Conservation (phyloP, 306 rosid genomes). For the Senna tora region DNA sequence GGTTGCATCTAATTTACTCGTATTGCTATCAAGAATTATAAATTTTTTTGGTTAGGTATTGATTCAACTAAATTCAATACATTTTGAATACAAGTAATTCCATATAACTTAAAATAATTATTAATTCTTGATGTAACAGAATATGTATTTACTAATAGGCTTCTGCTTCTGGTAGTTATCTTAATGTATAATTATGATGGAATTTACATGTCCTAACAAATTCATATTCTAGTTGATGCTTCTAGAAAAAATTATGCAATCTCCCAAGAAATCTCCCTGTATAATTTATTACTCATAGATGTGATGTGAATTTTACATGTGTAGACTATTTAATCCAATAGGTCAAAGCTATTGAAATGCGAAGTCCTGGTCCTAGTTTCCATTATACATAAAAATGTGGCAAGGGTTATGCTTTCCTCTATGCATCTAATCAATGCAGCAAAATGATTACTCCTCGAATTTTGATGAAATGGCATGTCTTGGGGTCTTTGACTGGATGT, state of each 20-base stretch:
- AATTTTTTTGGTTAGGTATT: too few species aligned
- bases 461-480: slow-evolving; percentile 3
- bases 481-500: neutral
- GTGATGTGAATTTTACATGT: neutral
- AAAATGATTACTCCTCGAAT: slow-evolving; percentile 26
- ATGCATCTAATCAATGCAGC: neutral
- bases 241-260: neutral
- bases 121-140: neutral
- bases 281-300: neutral
- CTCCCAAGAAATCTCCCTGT: neutral
- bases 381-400: neutral
- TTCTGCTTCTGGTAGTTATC: neutral
- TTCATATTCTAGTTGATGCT: neutral
- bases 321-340: neutral
- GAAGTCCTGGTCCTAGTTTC: slow-evolving; percentile 8
- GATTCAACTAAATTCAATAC: neutral
- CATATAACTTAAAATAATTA: neutral
- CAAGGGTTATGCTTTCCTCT: neutral
- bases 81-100: neutral
- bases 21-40: neutral
- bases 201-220: slow-evolving; percentile 12
- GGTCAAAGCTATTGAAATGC: slow-evolving; percentile 4
- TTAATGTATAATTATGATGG: neutral
- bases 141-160: neutral
- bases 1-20: neutral